Percentiles rank a stretch among this genome's conserved stretches.
Conservation (phyloP, 1,284 basidiomycete species). For the Amylostereum chailletii region DNA sequence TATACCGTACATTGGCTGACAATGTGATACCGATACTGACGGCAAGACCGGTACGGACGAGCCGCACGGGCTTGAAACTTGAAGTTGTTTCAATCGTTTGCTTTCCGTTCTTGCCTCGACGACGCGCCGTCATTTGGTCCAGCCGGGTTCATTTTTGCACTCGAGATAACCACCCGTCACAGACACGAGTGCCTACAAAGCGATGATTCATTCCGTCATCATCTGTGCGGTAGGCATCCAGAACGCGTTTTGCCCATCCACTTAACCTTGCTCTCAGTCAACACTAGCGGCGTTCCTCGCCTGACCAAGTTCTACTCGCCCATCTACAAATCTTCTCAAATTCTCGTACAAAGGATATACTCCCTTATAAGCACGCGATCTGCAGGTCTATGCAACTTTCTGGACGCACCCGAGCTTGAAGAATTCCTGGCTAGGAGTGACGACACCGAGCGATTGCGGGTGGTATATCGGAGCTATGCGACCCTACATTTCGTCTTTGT, state of each 20-base stretch:
- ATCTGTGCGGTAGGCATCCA: constrained; percentile 40
- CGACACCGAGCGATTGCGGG: constrained; percentile 55
- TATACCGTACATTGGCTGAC: too few relatives aligned
- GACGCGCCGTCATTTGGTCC: too few relatives aligned
- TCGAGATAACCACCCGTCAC: too few relatives aligned
- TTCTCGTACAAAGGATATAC: constrained; percentile 78
- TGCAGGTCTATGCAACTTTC: constrained; percentile 80
- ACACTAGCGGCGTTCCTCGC: constrained; percentile 83
- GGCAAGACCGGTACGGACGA: too few relatives aligned
- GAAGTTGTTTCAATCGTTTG: too few relatives aligned
- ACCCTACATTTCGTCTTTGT: constrained; percentile 97
- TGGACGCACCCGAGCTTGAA: constrained; percentile 86
- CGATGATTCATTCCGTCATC: constrained; percentile 84
- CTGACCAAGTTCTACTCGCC: constrained; percentile 96
- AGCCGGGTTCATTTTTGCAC: too few relatives aligned
- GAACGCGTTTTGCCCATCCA: constrained; percentile 8
- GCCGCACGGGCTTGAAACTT: too few relatives aligned
- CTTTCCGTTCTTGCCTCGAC: too few relatives aligned
- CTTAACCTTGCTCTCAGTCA: constrained; percentile 44
- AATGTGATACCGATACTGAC: too few relatives aligned
- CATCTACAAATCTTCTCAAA: constrained; percentile 65
- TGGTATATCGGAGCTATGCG: constrained; percentile 84
- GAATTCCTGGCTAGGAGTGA: constrained; percentile 57
- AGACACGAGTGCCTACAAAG: not conserved
- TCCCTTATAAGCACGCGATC: constrained; percentile 74